These are phyloP conservation scores for Lasiodiplodia gonubiensis DNA, from an alignment of 2,329 filamentous ascomycete genomes.

Conservation along the genomic window DNA sequence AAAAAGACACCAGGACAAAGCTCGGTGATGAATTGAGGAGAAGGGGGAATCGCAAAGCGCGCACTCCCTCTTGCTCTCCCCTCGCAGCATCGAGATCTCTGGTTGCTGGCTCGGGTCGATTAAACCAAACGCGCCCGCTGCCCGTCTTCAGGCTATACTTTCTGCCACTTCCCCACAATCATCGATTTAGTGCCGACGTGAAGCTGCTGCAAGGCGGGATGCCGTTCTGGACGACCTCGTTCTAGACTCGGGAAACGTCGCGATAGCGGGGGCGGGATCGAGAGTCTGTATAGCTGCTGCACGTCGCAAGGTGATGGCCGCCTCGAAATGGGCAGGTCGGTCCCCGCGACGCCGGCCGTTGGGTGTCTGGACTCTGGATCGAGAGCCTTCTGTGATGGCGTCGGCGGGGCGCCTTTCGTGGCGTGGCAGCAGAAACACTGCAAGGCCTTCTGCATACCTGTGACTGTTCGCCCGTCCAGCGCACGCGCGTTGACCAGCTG, in stretches of 20 bases:
- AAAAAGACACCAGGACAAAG: neutral
- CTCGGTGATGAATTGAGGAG: neutral
- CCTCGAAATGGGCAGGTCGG: neutral
- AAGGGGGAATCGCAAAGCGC: neutral
- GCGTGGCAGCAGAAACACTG: too few species aligned
- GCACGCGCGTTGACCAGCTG: too few species aligned
- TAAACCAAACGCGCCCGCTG: neutral
- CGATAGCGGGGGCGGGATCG: slow-evolving; percentile 1
- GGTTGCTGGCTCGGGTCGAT: neutral
- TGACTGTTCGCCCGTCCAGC: too few species aligned
- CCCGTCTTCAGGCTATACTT: neutral
- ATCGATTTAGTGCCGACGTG: neutral
- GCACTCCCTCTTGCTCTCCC: neutral
- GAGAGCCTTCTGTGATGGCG: neutral
- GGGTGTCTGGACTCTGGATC: neutral
- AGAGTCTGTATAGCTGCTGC: neutral
- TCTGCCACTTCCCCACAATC: neutral
- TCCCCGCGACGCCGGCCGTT: neutral
- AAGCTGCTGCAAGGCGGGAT: slow-evolving; percentile 12
- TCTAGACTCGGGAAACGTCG: slow-evolving; percentile 12
- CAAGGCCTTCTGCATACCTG: too few species aligned
- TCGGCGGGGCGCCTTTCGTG: too few species aligned
- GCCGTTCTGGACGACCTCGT: slow-evolving; percentile 6
- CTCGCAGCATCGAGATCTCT: neutral
- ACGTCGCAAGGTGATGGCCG: too few species aligned